Percentiles rank a stretch among this genome's conserved stretches.
Conservation (phyloP, 2,329 filamentous ascomycete species). For the Sarocladium brachiariae region DNA sequence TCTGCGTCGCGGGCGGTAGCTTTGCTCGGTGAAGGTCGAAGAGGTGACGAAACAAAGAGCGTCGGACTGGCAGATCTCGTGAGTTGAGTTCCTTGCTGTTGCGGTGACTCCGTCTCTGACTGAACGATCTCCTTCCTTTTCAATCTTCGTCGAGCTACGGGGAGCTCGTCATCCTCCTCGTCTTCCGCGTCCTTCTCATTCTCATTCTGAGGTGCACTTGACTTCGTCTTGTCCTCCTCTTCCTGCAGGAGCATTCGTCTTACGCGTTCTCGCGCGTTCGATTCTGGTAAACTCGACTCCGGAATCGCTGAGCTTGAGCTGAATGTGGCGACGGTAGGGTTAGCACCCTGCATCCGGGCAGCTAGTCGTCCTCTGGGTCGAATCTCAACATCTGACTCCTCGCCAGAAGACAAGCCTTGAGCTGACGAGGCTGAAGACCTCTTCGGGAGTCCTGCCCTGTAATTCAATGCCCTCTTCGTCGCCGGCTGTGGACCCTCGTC, state of each 20-base stretch:
- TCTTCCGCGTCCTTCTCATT: conserved; percentile 29
- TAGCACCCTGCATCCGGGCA: conserved; percentile 49
- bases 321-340: conserved; percentile 14
- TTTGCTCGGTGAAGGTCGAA: conserved; percentile 25
- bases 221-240: conserved; percentile 18
- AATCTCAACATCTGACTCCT: conserved; percentile 30
- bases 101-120: neutral
- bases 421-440: conserved; percentile 10
- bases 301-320: conserved; percentile 13
- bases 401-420: conserved; percentile 24
- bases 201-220: conserved; percentile 18
- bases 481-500: conserved; percentile 28
- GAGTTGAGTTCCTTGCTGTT: neutral
- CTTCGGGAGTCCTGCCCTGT: conserved; percentile 3
- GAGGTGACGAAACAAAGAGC: conserved; percentile 51
- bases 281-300: conserved; percentile 18
- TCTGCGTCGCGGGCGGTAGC: conserved; percentile 27
- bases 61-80: conserved; percentile 32
- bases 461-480: conserved; percentile 11
- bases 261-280: conserved; percentile 34
- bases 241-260: conserved; percentile 34
- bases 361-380: conserved; percentile 58
- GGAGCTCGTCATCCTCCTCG: conserved; percentile 35
- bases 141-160: conserved; percentile 33
- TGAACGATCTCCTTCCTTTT: conserved; percentile 22